Percentiles rank a stretch among this genome's conserved stretches.
Conservation (phyloP, 371 early-diverging fungal genomes). For the Dinochytrium kinnereticum region DNA sequence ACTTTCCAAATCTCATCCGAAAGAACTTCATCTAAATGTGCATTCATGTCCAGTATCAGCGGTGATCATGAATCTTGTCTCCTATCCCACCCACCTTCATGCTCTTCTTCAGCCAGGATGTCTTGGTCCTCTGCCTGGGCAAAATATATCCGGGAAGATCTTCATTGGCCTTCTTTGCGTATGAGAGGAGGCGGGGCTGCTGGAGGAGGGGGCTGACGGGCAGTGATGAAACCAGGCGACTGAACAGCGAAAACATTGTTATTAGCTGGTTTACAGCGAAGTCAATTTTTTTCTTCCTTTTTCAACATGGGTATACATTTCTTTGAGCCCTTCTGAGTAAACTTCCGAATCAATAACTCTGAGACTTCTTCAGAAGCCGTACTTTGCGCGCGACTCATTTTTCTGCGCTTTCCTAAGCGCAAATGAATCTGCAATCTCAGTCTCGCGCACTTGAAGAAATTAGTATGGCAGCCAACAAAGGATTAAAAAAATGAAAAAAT, state of each 20-base stretch:
- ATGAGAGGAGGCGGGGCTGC: not conserved
- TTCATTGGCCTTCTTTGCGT: conserved; percentile 21
- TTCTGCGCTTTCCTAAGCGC: conserved; percentile 24
- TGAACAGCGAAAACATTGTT: not conserved
- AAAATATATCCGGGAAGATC: conserved; percentile 50
- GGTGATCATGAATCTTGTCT: no score
- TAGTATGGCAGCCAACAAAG: not conserved
- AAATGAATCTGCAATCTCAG: conserved; percentile 31
- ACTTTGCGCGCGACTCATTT: conserved; percentile 17
- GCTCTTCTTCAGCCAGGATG: conserved; percentile 38
- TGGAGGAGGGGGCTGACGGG: not conserved
- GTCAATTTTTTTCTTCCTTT: not conserved
- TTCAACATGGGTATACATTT: not conserved
- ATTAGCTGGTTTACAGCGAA: no score
- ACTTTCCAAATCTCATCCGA: conserved; percentile 46
- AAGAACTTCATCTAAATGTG: conserved; percentile 49
- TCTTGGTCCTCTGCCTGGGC: conserved; percentile 45
- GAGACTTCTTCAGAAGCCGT: conserved; percentile 29
- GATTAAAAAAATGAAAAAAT: not conserved
- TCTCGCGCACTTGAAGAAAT: conserved; percentile 21
- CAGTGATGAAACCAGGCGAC: not conserved
- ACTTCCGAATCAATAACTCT: not conserved
- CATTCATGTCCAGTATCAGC: not conserved
- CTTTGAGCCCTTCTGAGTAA: no score
- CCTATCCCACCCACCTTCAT: conserved; percentile 39